Evolutionary conservation across 129 eudicot genomes (phyloP).

Genomic region (Arctium minus): DNA sequence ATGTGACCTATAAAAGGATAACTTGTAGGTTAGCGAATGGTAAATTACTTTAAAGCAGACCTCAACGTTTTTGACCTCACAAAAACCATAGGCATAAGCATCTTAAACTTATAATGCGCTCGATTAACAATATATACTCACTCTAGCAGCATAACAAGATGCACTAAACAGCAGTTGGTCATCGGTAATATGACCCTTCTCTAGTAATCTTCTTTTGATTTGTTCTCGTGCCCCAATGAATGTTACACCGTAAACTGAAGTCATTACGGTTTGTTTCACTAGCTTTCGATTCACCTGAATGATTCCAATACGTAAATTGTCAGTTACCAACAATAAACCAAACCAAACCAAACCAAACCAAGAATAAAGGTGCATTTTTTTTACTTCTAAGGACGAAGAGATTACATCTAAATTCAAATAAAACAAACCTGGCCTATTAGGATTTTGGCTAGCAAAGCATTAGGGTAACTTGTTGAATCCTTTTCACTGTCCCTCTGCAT

Average conservation of each 20-base stretch:
- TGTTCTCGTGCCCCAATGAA: conserved; percentile 95
- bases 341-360: not conserved
- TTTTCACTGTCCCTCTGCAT: conserved; percentile 76
- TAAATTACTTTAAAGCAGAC: not conserved
- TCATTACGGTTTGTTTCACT: conserved; percentile 99
- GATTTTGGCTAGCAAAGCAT: conserved; percentile 71
- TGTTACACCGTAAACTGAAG: conserved; percentile 96
- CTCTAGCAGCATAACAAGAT: conserved; percentile 92
- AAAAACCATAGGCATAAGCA: not conserved
- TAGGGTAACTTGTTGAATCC: conserved; percentile 65
- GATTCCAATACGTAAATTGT: conserved; percentile 8
- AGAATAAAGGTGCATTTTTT: not conserved
- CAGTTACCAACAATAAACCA: not conserved
- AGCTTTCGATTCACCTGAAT: conserved; percentile 82
- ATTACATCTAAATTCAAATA: not conserved
- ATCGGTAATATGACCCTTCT: conserved; percentile 75
- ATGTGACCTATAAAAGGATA: conserved; percentile 56
- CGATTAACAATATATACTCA: conserved; percentile 29
- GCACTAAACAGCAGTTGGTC: conserved; percentile 74
- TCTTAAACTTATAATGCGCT: not conserved
- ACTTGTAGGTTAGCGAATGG: not conserved
- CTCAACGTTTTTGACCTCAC: not conserved
- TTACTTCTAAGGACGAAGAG: not conserved
- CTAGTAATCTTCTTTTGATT: conserved; percentile 78
- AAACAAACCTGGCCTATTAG: conserved; percentile 77